Evolutionary conservation across 352 stramenopile genomes (phyloP), one percentile per base, ranked within the genome.

Genomic region (Globisporangium lucens): DNA sequence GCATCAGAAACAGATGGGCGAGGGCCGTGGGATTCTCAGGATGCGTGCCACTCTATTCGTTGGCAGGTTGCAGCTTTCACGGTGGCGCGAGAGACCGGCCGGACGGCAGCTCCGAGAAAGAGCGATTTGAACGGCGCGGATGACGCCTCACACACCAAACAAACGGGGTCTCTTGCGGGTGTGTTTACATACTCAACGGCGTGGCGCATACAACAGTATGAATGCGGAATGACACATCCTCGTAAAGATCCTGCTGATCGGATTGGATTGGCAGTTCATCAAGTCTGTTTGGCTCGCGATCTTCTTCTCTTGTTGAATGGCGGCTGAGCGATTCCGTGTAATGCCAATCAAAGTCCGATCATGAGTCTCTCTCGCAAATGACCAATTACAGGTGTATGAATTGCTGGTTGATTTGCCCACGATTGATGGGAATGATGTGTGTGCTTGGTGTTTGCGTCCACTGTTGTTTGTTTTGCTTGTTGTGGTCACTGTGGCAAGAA

Each of bases 11-110:
- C 43, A 51, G 43, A 51, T 24, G 43, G 43, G 17, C 17, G 43
- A 2, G 4, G 41, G n/a, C 6, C 4, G 46, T 65, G 60, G 46
- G 8, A 66, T 27, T 15, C 1, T 2, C 49, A 1, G 22, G 43
- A 8, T 24, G n/a, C 12, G 33, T 68, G 55, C 56, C 63, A 68
- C 63, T 68, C 29, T 63, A 68, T 68, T 68, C 63, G 63, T 68
- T 58, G 55, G 63, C 63, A 68, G 36, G 24, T 41, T 49, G 63
- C 55, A 63, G 63, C 63, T 56, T 62, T 36, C 43, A 35, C 13
- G 30, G n/a, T 10, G 27, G 27, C 20, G 17, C 27, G 22, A 68
- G 55, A 68, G 63, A 61, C 43, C 22, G 13, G 63, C 22, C 55
- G 35, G 0, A 8, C 43, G 43, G 17, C 43, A 51, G 43, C 43